Evolutionary conservation across 2,329 filamentous ascomycete genomes (phyloP).

Genomic region (Phyllachora maydis): DNA sequence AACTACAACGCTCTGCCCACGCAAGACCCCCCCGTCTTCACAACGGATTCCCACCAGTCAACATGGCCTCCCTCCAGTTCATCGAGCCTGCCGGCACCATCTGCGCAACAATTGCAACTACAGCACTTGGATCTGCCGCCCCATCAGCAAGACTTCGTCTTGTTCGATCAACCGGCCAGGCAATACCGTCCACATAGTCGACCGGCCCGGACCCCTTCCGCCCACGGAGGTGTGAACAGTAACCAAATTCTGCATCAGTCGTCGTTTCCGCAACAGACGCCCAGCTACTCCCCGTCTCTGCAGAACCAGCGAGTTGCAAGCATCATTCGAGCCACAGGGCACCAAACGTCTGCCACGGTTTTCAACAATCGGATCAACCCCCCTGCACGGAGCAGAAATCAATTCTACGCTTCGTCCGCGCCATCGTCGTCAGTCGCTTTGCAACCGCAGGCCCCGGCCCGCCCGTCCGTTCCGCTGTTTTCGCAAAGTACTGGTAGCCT

Average conservation of each 20-base stretch:
- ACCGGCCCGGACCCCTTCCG: slow-evolving; percentile 15
- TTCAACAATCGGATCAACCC: slow-evolving; percentile 37
- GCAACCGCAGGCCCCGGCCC: slow-evolving; percentile 27
- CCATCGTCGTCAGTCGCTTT: slow-evolving; percentile 37
- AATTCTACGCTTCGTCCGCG: slow-evolving; percentile 49
- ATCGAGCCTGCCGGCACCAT: slow-evolving; percentile 39
- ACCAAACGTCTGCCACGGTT: slow-evolving; percentile 28
- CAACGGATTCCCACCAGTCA: slow-evolving; percentile 59
- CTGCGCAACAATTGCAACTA: slow-evolving; percentile 33
- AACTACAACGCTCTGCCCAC: slow-evolving; percentile 44
- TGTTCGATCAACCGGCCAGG: slow-evolving; percentile 39
- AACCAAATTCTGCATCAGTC: too few species aligned
- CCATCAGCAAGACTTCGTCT: slow-evolving; percentile 55
- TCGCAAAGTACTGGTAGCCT: slow-evolving; percentile 34
- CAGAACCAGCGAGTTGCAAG: slow-evolving; percentile 39
- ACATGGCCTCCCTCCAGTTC: slow-evolving; percentile 59
- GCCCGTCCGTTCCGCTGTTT: slow-evolving; percentile 50
- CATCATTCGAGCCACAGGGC: slow-evolving; percentile 36
- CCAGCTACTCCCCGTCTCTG: slow-evolving; percentile 19
- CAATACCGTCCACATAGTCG: slow-evolving; percentile 20
- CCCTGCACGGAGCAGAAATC: slow-evolving; percentile 18
- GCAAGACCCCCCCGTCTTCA: slow-evolving; percentile 57
- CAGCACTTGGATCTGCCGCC: slow-evolving; percentile 20
- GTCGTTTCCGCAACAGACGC: too few species aligned
- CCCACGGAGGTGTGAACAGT: slow-evolving; percentile 19